Conservation (phyloP, 2,329 filamentous ascomycete genomes). For the Nannizziopsis arthrosporioides region DNA sequence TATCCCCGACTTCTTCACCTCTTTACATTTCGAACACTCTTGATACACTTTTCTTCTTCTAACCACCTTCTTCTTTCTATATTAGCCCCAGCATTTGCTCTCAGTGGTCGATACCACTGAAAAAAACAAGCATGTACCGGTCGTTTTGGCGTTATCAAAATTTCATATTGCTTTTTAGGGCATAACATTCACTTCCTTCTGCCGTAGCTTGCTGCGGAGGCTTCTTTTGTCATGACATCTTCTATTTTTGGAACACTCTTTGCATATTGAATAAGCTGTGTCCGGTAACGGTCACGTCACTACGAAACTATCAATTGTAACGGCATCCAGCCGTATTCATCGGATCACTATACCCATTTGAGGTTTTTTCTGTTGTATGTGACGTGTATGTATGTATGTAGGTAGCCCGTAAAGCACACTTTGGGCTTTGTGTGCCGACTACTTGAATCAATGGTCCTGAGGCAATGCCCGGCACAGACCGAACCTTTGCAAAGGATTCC, state of each 20-base stretch:
- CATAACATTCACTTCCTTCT: neutral
- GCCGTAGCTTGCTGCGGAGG: neutral
- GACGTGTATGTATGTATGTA: no score
- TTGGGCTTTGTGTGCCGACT: no score
- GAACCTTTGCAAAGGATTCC: no score
- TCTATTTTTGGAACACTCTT: neutral
- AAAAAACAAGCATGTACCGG: constrained; percentile 10
- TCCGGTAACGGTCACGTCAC: neutral
- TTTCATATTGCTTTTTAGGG: neutral
- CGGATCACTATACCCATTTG: no score
- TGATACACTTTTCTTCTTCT: neutral
- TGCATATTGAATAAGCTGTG: neutral
- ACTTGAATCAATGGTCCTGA: no score
- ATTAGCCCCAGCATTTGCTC: neutral
- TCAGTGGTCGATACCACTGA: constrained; percentile 6
- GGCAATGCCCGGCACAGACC: no score
- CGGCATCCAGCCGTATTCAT: no score
- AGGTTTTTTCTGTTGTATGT: no score
- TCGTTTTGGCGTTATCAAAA: constrained; percentile 7
- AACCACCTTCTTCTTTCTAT: neutral
- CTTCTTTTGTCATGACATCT: neutral
- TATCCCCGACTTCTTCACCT: no score
- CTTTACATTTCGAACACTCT: neutral
- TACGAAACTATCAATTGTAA: no score
- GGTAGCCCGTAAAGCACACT: no score